Evolutionary conservation across 257 asterid genomes (phyloP).

Genomic region (Fraxinus americana): DNA sequence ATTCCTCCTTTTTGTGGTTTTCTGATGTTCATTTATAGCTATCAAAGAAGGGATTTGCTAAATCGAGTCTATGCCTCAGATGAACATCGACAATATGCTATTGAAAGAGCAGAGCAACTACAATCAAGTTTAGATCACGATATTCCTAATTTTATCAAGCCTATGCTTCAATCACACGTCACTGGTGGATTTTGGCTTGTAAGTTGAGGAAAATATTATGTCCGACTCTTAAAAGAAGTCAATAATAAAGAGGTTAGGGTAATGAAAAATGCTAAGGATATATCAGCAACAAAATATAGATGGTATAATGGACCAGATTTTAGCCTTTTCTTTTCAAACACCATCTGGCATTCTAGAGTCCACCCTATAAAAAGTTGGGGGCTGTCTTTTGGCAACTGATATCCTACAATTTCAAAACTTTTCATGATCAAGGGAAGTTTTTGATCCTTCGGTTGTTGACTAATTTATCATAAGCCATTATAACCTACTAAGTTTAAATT

Average conservation of each 20-base stretch:
- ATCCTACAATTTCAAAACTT: not conserved
- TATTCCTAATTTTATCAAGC: slow-evolving; percentile 58
- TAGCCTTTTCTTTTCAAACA: too few species aligned
- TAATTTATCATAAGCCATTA: not conserved
- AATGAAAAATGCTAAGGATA: not conserved
- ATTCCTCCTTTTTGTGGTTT: not conserved
- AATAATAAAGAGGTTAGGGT: not conserved
- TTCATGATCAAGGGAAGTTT: not conserved
- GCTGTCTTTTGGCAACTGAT: not conserved
- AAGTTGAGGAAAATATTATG: slow-evolving; percentile 14
- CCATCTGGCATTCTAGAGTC: not conserved
- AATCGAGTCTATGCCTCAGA: slow-evolving; percentile 67
- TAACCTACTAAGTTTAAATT: not conserved
- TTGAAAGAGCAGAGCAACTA: slow-evolving; percentile 55
- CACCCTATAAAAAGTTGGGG: not conserved
- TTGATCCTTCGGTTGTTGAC: not conserved
- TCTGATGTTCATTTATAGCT: slow-evolving; percentile 34
- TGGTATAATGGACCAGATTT: too few species aligned
- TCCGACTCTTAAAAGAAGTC: not conserved
- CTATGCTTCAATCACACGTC: slow-evolving; percentile 75
- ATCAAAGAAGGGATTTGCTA: slow-evolving; percentile 54
- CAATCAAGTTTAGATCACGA: slow-evolving; percentile 47
- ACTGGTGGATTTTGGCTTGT: slow-evolving; percentile 86
- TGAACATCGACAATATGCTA: slow-evolving; percentile 44
- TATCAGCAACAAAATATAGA: not conserved